These are phyloP conservation scores for Rosa hybrid DNA, from an alignment of 331 rosid species.

Conservation along the genomic window DNA sequence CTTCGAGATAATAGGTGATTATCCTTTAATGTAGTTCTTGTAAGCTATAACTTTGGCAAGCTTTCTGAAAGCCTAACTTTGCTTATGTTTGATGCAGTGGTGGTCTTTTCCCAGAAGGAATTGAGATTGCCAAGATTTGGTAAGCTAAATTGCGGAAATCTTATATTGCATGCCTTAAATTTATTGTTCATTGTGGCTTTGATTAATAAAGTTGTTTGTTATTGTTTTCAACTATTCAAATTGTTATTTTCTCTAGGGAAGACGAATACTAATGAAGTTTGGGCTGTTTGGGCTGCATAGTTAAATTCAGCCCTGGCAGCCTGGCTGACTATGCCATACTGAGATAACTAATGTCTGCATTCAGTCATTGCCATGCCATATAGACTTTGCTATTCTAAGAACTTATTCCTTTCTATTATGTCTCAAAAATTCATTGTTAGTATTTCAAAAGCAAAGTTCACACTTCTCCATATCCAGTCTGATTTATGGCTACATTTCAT, in stretches of 20 bases:
- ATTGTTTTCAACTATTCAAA: background rate
- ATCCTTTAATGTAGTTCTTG: constrained; percentile 28
- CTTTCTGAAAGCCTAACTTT: constrained; percentile 53
- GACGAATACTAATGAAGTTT: background rate
- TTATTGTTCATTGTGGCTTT: background rate
- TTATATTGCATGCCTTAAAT: background rate
- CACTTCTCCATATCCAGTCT: background rate
- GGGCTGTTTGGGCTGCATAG: background rate
- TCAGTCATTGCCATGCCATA: background rate
- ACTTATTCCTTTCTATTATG: background rate
- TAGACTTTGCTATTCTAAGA: background rate
- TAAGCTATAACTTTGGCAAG: constrained; percentile 29
- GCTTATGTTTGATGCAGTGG: constrained; percentile 78
- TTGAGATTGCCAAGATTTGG: constrained; percentile 96
- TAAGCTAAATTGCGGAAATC: constrained; percentile 40
- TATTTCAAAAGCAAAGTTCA: background rate
- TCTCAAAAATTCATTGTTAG: background rate
- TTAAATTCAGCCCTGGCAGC: background rate
- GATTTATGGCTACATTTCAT: background rate
- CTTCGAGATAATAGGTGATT: constrained; percentile 95
- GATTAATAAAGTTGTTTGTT: background rate
- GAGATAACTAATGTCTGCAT: background rate
- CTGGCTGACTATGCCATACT: background rate
- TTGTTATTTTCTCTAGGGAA: background rate
- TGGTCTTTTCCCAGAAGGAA: constrained; percentile 98